phyloP scores from a whole-genome alignment of 441 rosid species.

The Euphorbia corollata region DNA sequence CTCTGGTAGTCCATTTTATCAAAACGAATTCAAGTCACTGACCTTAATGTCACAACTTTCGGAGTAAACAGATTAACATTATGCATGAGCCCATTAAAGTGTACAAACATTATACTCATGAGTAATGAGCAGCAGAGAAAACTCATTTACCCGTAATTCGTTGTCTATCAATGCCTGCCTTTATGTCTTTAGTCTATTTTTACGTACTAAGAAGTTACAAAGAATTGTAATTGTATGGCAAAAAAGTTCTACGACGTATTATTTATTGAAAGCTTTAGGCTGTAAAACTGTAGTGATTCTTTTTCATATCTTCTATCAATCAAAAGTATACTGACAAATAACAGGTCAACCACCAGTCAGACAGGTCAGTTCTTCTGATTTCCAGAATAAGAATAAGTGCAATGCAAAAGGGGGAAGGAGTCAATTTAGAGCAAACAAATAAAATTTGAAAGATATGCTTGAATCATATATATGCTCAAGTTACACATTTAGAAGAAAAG shows the following conservation, averaged over 20 bases:
- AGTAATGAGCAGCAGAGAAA: not conserved
- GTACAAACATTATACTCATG: not conserved
- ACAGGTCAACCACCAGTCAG: not conserved
- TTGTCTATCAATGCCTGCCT: not conserved
- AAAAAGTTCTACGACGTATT: not conserved
- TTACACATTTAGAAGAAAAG: not conserved
- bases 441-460: not conserved
- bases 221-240: not conserved
- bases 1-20: not conserved
- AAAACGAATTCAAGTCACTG: not conserved
- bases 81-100: not conserved
- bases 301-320: constrained; percentile 2
- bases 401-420: constrained; percentile 3
- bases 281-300: not conserved
- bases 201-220: not conserved
- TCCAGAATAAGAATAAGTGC: not conserved
- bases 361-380: not conserved
- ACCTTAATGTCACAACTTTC: not conserved
- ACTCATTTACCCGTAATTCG: not conserved
- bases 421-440: not conserved
- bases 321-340: not conserved
- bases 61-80: not conserved
- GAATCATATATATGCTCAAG: not conserved
- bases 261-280: not conserved
- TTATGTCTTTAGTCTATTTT: not conserved